Percentiles rank a stretch among this genome's conserved stretches.
Conservation (phyloP, 108 stramenopile genomes). For the Conticribra guillardii region DNA sequence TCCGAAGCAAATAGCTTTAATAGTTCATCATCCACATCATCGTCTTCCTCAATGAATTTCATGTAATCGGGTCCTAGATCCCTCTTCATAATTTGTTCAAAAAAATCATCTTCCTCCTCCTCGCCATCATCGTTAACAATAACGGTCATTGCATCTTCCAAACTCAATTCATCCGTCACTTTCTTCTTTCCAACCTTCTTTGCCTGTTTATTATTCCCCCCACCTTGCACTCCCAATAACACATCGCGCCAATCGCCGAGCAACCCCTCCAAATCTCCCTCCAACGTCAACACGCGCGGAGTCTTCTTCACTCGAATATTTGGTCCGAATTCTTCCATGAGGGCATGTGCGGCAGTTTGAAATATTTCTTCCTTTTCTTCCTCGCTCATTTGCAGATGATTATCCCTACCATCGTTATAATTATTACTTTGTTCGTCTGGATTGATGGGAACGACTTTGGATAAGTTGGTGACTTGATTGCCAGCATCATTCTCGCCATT, state of each 20-base stretch:
- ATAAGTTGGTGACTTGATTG: conserved; percentile 19
- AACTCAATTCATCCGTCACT: conserved; percentile 5
- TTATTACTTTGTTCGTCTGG: conserved; percentile 12
- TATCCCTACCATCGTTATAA: neutral
- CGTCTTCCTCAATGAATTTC: conserved; percentile 33
- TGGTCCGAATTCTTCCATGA: conserved; percentile 37
- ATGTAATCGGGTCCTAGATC: conserved; percentile 48
- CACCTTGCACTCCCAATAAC: conserved; percentile 22
- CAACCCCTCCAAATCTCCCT: conserved; percentile 39
- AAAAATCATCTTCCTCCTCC: conserved; percentile 34
- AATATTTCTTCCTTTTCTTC: conserved; percentile 47
- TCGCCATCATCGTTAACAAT: conserved; percentile 23
- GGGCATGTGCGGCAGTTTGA: conserved; percentile 43
- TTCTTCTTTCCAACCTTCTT: neutral
- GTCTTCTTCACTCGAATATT: conserved; percentile 38
- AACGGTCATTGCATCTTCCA: conserved; percentile 27
- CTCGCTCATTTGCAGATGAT: conserved; percentile 7
- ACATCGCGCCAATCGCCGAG: conserved; percentile 44
- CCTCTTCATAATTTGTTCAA: conserved; percentile 50
- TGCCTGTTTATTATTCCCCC: neutral
- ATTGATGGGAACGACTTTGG: conserved; percentile 39
- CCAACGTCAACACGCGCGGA: conserved; percentile 42
- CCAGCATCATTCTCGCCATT: neutral
- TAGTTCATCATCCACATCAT: conserved; percentile 46
- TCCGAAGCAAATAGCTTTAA: conserved; percentile 31